Conservation (phyloP, 768 basidiomycete genomes). For the Favolaschia claudopus region DNA sequence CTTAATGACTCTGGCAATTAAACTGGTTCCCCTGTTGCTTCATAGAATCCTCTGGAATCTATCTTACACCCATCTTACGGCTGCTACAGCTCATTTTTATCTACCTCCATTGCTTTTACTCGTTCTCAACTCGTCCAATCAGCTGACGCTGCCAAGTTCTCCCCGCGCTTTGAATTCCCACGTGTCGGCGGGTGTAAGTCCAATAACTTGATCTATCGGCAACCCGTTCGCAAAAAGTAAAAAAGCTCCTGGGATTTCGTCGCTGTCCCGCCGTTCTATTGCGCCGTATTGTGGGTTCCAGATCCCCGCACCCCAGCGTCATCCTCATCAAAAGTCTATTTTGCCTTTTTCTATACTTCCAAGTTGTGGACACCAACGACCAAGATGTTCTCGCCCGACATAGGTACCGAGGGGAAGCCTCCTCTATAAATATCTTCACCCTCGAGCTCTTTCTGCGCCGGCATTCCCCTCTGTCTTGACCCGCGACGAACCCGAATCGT, state of each 20-base stretch:
- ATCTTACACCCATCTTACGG: too few species aligned
- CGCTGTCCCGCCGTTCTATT: constrained; percentile 8
- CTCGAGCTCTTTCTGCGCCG: neutral
- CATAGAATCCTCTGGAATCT: neutral
- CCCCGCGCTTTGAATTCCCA: constrained; percentile 1
- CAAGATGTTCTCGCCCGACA: constrained; percentile 1
- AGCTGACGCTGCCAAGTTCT: neutral
- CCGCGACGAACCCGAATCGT: constrained; percentile 1
- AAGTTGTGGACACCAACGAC: neutral
- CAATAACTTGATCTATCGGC: neutral
- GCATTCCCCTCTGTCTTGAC: neutral
- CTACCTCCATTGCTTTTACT: neutral
- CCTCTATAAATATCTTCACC: neutral
- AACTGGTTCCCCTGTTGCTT: neutral
- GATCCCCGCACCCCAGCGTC: constrained; percentile 6
- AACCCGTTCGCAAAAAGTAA: neutral
- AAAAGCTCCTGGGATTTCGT: neutral
- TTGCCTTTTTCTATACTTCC: neutral
- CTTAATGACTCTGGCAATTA: constrained; percentile 8
- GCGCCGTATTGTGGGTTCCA: constrained; percentile 11
- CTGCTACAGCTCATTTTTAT: neutral
- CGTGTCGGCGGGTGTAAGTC: neutral
- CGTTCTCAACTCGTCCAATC: neutral
- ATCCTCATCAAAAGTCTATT: constrained; percentile 17
- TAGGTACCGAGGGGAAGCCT: constrained; percentile 5